Evolutionary conservation across 1,284 basidiomycete species (phyloP).

Genomic region (Sporisorium sorghi): DNA sequence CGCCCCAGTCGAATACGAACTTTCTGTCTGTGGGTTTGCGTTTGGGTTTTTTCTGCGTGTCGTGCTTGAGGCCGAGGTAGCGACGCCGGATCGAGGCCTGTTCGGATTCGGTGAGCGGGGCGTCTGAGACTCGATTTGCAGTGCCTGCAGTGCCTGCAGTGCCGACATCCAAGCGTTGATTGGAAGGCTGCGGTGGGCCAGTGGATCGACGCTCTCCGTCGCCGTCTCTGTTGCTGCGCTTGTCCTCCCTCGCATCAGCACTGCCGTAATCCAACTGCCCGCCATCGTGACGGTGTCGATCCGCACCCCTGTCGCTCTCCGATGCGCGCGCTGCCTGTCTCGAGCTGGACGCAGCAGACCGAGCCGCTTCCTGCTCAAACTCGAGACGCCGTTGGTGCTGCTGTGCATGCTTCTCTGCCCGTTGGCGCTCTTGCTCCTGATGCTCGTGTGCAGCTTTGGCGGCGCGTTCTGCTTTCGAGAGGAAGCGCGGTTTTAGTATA

Average conservation of each 20-base stretch:
- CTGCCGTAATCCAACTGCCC: conserved; percentile 30
- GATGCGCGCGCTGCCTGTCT: conserved; percentile 1
- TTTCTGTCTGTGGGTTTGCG: conserved; percentile 90
- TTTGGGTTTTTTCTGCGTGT: conserved; percentile 85
- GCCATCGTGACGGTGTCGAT: conserved; percentile 5
- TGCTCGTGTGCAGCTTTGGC: conserved; percentile 48
- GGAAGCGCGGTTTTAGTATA: conserved; percentile 57
- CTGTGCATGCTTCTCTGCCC: conserved; percentile 73
- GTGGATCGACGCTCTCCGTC: neutral
- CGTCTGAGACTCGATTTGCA: too few relatives aligned
- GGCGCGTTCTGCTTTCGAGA: conserved; percentile 59
- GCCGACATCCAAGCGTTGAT: neutral
- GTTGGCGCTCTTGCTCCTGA: conserved; percentile 32
- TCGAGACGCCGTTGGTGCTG: conserved; percentile 75
- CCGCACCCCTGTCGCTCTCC: conserved; percentile 1
- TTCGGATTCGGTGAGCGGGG: conserved; percentile 53
- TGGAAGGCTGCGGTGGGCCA: neutral
- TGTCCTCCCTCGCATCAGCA: conserved; percentile 23
- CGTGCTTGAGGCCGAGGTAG: conserved; percentile 70
- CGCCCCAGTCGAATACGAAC: conserved; percentile 96
- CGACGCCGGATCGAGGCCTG: conserved; percentile 55
- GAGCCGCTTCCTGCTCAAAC: conserved; percentile 76
- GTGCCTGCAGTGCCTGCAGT: neutral
- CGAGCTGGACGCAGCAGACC: conserved; percentile 27
- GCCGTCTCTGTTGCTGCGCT: conserved; percentile 11